These are phyloP conservation scores for Tulasnella sp. DNA, from an alignment of 768 basidiomycete genomes.

Conservation along the genomic window DNA sequence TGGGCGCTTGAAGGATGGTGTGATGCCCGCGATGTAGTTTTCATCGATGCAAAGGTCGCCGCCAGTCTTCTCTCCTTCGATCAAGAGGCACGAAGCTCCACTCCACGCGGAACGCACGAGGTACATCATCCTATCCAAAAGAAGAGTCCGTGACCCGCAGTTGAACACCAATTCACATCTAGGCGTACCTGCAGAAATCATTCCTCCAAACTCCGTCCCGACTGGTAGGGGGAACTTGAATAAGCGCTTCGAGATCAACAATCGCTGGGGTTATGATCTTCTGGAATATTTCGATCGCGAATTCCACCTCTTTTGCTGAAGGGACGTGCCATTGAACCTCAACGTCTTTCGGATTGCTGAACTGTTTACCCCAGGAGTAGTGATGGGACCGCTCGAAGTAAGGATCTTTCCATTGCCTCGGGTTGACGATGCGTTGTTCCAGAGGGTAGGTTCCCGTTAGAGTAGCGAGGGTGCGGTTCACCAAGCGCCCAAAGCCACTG, in stretches of 20 bases:
- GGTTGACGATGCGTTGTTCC: conserved; percentile 77
- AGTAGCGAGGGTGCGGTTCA: conserved; percentile 71
- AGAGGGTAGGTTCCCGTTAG: conserved; percentile 70
- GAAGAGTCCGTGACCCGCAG: neutral
- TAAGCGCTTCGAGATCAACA: conserved; percentile 60
- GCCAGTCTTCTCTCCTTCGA: conserved; percentile 50
- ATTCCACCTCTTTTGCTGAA: conserved; percentile 64
- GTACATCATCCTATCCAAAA: conserved; percentile 54
- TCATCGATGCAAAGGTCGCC: conserved; percentile 60
- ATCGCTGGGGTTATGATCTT: conserved; percentile 63
- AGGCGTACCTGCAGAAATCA: conserved; percentile 73
- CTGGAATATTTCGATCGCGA: conserved; percentile 74
- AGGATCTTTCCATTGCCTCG: conserved; percentile 70
- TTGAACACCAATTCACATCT: neutral
- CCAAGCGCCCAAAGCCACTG: conserved; percentile 68
- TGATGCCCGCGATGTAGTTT: conserved; percentile 63
- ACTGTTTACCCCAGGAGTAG: conserved; percentile 74
- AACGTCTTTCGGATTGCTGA: conserved; percentile 66
- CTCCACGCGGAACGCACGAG: conserved; percentile 72
- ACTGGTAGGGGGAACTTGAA: conserved; percentile 48
- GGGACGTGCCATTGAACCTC: conserved; percentile 86
- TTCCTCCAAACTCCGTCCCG: conserved; percentile 70
- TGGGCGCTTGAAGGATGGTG: conserved; percentile 63
- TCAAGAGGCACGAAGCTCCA: conserved; percentile 67
- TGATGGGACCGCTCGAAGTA: conserved; percentile 63